Conservation (phyloP, 495 filamentous ascomycete genomes). For the Niebla homalea region DNA sequence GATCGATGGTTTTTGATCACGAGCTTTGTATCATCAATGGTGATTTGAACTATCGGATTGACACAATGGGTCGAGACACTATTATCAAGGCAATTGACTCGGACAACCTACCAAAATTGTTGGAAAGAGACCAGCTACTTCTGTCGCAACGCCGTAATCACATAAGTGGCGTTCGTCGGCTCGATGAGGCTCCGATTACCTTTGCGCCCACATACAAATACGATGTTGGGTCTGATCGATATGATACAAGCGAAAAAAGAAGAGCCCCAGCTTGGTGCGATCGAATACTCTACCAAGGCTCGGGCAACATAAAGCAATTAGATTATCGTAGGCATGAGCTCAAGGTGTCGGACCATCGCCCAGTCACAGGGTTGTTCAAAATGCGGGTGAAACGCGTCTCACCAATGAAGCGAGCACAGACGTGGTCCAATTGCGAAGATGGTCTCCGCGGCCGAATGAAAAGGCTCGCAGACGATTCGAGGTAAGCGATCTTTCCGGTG, state of each 20-base stretch:
- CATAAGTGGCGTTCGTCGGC: constrained; percentile 72
- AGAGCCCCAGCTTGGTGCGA: constrained; percentile 97
- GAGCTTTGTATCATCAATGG: constrained; percentile 93
- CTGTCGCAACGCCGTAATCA: constrained; percentile 78
- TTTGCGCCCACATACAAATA: constrained; percentile 98
- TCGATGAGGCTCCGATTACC: constrained; percentile 72
- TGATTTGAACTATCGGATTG: constrained; percentile 96
- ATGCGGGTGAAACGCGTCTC: constrained; percentile 70
- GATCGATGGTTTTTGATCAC: constrained; percentile 91
- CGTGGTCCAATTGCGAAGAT: constrained; percentile 58
- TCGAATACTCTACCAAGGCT: constrained; percentile 71
- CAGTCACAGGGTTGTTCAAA: constrained; percentile 73
- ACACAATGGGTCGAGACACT: constrained; percentile 85
- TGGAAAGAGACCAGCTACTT: constrained; percentile 87
- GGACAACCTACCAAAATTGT: constrained; percentile 74
- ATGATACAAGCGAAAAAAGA: constrained; percentile 90
- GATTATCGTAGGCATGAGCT: constrained; percentile 86
- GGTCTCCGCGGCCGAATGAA: constrained; percentile 57
- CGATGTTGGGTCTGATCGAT: constrained; percentile 85
- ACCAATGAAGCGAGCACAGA: constrained; percentile 44
- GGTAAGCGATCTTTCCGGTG: constrained; percentile 30
- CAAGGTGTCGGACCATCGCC: constrained; percentile 79
- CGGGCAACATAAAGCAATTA: constrained; percentile 70
- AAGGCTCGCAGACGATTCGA: constrained; percentile 47
- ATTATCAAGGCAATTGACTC: constrained; percentile 71